Conservation (phyloP, 202 grass and related monocot genomes). For the Cymbopogon flexuosus region DNA sequence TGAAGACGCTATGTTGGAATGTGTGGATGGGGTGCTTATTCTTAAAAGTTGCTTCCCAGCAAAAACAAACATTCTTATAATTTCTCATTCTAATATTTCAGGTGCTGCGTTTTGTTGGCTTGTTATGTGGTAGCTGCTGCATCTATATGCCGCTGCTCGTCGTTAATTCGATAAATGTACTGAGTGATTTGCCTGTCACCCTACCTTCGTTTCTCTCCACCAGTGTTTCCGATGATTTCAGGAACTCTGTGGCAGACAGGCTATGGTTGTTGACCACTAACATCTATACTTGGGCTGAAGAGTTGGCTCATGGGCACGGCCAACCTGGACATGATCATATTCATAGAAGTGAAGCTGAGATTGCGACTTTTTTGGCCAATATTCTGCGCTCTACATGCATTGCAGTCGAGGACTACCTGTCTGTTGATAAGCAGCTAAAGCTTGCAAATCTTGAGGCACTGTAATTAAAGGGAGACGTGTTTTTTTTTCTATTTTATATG, state of each 20-base stretch:
- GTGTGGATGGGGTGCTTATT: slow-evolving; percentile 10
- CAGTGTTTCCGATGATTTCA: slow-evolving; percentile 47
- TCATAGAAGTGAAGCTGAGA: slow-evolving; percentile 47
- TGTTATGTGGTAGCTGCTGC: slow-evolving; percentile 73
- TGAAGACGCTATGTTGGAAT: slow-evolving; percentile 11
- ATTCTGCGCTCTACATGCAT: slow-evolving; percentile 61
- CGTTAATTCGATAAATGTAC: slow-evolving; percentile 56
- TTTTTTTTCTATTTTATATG: slow-evolving; percentile 12
- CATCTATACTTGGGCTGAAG: slow-evolving; percentile 50
- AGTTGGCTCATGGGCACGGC: slow-evolving; percentile 20
- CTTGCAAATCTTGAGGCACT: slow-evolving; percentile 62
- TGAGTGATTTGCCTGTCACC: slow-evolving; percentile 73
- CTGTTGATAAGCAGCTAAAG: slow-evolving; percentile 68
- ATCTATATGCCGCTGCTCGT: slow-evolving; percentile 85
- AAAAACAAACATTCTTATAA: slow-evolving; percentile 6
- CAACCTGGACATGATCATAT: slow-evolving; percentile 29
- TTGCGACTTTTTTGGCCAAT: slow-evolving; percentile 43
- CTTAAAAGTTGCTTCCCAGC: background rate
- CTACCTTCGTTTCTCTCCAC: slow-evolving; percentile 69
- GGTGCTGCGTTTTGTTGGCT: slow-evolving; percentile 63
- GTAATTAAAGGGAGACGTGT: slow-evolving; percentile 33
- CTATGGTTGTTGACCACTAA: slow-evolving; percentile 58
- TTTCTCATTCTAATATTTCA: slow-evolving; percentile 38
- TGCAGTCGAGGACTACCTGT: slow-evolving; percentile 54
- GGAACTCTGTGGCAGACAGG: slow-evolving; percentile 54